phyloP scores from a whole-genome alignment of 768 basidiomycete genomes.

The Trichaptum fuscoviolaceum region DNA sequence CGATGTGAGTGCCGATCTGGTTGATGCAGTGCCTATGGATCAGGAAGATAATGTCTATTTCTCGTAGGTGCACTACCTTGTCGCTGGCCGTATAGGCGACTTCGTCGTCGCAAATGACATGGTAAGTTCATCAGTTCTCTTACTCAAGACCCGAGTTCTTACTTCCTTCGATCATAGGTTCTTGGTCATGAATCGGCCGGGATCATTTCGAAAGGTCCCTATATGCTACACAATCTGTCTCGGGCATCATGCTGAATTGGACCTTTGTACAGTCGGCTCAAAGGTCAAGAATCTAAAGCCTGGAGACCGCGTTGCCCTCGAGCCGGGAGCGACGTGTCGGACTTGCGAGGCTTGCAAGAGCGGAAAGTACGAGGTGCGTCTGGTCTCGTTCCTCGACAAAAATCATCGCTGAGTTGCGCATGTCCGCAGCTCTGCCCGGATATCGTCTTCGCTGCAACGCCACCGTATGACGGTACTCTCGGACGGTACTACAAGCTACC shows the following conservation, averaged over 20 bases:
- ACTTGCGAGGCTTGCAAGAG: conserved; percentile 79
- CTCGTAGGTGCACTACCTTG: conserved; percentile 67
- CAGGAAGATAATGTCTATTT: neutral
- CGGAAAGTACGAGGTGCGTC: conserved; percentile 72
- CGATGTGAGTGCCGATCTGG: conserved; percentile 45
- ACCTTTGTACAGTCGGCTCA: conserved; percentile 51
- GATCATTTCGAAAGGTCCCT: conserved; percentile 58
- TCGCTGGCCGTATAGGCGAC: conserved; percentile 75
- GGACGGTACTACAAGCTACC: conserved; percentile 83
- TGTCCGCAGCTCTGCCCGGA: conserved; percentile 68
- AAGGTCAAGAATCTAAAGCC: conserved; percentile 70
- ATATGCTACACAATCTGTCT: neutral
- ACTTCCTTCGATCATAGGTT: conserved; percentile 41
- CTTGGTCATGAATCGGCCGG: conserved; percentile 94
- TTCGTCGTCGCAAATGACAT: conserved; percentile 78
- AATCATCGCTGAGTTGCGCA: conserved; percentile 3
- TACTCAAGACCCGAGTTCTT: neutral
- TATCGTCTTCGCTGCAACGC: conserved; percentile 88
- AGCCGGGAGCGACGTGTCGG: conserved; percentile 85
- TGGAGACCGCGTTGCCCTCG: conserved; percentile 88
- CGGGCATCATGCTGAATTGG: neutral
- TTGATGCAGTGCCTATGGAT: neutral
- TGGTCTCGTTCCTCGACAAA: conserved; percentile 6
- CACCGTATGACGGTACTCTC: conserved; percentile 89
- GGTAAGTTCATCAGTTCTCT: conserved; percentile 34